phyloP scores from a whole-genome alignment of 2,329 filamentous ascomycete genomes.

The Fusarium vanettenii region DNA sequence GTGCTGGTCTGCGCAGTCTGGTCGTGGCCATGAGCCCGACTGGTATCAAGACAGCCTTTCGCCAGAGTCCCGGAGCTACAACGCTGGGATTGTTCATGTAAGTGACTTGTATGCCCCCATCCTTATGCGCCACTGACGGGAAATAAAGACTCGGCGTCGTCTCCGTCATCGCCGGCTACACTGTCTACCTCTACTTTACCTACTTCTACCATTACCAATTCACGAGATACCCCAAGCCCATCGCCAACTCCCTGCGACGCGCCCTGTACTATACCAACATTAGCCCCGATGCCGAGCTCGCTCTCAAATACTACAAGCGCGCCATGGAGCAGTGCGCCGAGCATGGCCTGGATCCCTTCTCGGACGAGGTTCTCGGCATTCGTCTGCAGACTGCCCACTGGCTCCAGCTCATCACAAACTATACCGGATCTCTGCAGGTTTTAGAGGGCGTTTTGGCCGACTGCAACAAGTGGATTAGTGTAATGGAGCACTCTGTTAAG shows the following conservation, averaged over 20 bases:
- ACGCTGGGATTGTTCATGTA: constrained; percentile 48
- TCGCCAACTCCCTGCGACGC: constrained; percentile 82
- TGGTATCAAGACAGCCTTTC: constrained; percentile 50
- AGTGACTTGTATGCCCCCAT: neutral
- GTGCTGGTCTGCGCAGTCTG: constrained; percentile 50
- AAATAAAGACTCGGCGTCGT: constrained; percentile 45
- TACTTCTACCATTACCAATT: constrained; percentile 68
- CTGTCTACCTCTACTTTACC: constrained; percentile 59
- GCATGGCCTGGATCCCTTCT: constrained; percentile 85
- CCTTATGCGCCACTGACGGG: neutral
- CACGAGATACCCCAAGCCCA: constrained; percentile 72
- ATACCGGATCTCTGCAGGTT: constrained; percentile 77
- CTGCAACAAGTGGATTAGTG: constrained; percentile 70
- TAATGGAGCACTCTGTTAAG: constrained; percentile 62
- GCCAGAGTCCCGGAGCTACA: constrained; percentile 47
- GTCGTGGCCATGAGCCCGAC: constrained; percentile 49
- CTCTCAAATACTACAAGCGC: constrained; percentile 84
- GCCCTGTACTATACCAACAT: constrained; percentile 90
- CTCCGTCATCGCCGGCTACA: constrained; percentile 45
- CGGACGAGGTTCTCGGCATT: constrained; percentile 90
- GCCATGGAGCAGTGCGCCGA: constrained; percentile 80
- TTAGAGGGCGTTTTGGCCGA: constrained; percentile 81
- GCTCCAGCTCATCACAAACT: constrained; percentile 81
- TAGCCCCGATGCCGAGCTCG: constrained; percentile 77
- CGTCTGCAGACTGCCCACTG: constrained; percentile 84